Percentiles rank a stretch among this genome's conserved stretches.
These are phyloP conservation scores for Chlorella sp. DNA, from an alignment of 139 green algal genomes.

Conservation along the genomic window DNA sequence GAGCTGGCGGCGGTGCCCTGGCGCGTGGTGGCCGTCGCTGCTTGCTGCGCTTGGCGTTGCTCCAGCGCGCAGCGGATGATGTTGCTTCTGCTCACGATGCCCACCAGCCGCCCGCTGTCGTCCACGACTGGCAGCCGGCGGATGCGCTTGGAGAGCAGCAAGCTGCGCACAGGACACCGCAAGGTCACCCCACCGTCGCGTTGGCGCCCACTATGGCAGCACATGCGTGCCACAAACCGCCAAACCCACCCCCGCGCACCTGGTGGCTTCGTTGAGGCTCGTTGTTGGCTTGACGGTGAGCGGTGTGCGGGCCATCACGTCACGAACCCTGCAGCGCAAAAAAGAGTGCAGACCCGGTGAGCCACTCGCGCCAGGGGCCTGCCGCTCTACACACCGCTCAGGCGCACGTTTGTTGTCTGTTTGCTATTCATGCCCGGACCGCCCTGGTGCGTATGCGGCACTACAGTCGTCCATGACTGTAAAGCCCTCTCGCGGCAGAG, in stretches of 20 bases:
- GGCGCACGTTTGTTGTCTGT: background rate
- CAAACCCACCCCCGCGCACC: background rate
- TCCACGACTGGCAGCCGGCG: conserved; percentile 60
- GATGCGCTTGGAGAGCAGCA: conserved; percentile 41
- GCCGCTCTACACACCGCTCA: background rate
- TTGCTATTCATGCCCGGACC: background rate
- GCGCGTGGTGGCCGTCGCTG: too few relatives aligned
- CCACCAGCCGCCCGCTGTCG: conserved; percentile 20
- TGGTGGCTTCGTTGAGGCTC: conserved; percentile 53
- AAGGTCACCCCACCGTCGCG: too few relatives aligned
- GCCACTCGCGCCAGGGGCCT: too few relatives aligned
- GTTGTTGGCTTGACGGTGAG: conserved; percentile 44
- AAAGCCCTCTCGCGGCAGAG: background rate
- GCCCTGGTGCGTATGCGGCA: background rate
- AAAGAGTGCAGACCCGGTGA: too few relatives aligned
- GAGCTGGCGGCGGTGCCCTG: background rate
- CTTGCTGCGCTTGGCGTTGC: too few relatives aligned
- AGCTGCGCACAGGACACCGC: too few relatives aligned
- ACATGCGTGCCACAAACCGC: background rate
- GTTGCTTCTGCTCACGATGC: background rate
- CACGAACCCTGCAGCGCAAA: conserved; percentile 55
- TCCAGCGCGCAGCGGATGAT: background rate
- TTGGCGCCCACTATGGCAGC: too few relatives aligned
- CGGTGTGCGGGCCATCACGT: conserved; percentile 66
- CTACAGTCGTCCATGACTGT: background rate